Evolutionary conservation across 306 rosid genomes (phyloP).

Genomic region (Pyrus betulifolia): DNA sequence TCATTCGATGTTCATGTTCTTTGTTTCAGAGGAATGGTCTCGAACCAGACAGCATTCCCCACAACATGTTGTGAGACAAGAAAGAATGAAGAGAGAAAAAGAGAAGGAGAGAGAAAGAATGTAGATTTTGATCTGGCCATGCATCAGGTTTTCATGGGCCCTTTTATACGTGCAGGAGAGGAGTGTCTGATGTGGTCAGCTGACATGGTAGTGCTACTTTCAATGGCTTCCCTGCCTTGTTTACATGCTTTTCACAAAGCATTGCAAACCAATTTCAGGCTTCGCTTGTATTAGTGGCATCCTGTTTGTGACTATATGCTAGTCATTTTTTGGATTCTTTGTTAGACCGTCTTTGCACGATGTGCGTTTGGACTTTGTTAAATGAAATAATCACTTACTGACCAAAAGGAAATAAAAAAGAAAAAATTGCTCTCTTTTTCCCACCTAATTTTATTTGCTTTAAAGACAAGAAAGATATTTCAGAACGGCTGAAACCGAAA

Average conservation of each 20-base stretch:
- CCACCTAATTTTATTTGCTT: constrained; percentile 9
- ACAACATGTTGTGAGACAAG: constrained; percentile 33
- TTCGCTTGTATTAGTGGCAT: neutral
- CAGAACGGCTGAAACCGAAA: neutral
- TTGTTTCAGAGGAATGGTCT: constrained; percentile 36
- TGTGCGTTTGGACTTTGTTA: neutral
- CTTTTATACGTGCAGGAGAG: constrained; percentile 52
- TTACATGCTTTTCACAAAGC: constrained; percentile 38
- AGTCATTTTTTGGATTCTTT: neutral
- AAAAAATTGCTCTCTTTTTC: neutral
- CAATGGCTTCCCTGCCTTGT: constrained; percentile 33
- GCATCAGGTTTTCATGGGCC: constrained; percentile 58
- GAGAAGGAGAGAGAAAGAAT: neutral
- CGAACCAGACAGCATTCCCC: constrained; percentile 99
- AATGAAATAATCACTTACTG: neutral
- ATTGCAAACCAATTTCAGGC: constrained; percentile 10
- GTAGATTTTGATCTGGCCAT: constrained; percentile 57
- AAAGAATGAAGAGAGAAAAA: constrained; percentile 10
- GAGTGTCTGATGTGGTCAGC: constrained; percentile 27
- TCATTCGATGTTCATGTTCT: constrained; percentile 21
- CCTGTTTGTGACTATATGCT: neutral
- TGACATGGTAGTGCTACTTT: constrained; percentile 35
- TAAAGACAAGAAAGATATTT: neutral
- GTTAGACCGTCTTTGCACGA: neutral
- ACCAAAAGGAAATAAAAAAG: neutral